Percentiles rank a stretch among this genome's conserved stretches.
Conservation (phyloP, 192 early-diverging fungal genomes). For the Dimargaris xerosporica region DNA sequence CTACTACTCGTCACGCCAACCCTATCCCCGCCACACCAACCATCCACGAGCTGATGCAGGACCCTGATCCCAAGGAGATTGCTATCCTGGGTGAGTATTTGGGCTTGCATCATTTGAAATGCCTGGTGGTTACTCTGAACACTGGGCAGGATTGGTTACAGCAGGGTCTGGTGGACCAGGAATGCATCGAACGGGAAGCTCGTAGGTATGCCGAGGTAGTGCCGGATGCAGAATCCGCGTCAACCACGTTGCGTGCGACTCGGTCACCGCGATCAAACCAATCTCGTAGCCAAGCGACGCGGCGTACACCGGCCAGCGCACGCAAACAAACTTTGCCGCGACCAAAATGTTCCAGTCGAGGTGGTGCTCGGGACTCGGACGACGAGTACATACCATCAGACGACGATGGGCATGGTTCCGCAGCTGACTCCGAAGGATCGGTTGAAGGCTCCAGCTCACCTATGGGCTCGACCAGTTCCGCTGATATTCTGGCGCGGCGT, state of each 20-base stretch:
- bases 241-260: background rate
- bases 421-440: slow-evolving; percentile 13
- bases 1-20: too few relatives aligned
- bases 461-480: slow-evolving; percentile 1
- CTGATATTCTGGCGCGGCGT: slow-evolving; percentile 9
- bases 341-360: too few relatives aligned
- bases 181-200: background rate
- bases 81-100: slow-evolving; percentile 1
- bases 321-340: too few relatives aligned
- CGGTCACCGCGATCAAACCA: too few relatives aligned
- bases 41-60: background rate
- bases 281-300: too few relatives aligned
- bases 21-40: background rate
- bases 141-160: background rate
- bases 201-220: too few relatives aligned
- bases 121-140: background rate
- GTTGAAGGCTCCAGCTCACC: background rate
- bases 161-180: background rate
- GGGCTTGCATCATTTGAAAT: background rate
- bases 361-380: background rate
- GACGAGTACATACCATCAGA: slow-evolving; percentile 42
- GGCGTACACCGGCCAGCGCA: background rate
- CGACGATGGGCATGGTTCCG: slow-evolving; percentile 23
- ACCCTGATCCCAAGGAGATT: background rate
- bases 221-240: background rate